These are phyloP conservation scores for Klebsormidium nitens DNA, from an alignment of 139 green algal species.

Conservation along the genomic window DNA sequence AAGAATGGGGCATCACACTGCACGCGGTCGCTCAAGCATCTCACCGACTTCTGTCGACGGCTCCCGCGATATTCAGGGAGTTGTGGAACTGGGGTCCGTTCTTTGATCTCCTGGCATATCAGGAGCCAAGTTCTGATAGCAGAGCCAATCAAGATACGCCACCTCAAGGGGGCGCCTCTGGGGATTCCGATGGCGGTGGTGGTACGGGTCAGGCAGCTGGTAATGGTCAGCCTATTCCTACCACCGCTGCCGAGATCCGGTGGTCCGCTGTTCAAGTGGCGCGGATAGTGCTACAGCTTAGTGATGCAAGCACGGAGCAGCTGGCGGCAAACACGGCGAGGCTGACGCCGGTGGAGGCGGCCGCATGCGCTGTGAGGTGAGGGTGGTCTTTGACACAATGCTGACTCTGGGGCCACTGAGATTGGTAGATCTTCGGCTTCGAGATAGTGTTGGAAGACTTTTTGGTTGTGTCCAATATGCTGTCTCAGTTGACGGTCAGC, in stretches of 20 bases:
- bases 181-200: too few species aligned
- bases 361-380: background rate
- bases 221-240: too few species aligned
- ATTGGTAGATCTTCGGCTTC: too few species aligned
- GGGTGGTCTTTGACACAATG: background rate
- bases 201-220: too few species aligned
- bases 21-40: conserved; percentile 6
- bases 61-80: background rate
- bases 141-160: too few species aligned
- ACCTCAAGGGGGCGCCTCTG: too few species aligned
- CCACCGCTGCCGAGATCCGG: background rate
- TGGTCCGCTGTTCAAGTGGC: background rate
- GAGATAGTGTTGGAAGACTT: too few species aligned
- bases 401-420: too few species aligned
- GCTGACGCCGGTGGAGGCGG: background rate
- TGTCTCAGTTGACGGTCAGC: too few species aligned
- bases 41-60: conserved; percentile 8
- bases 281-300: background rate
- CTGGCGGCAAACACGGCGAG: background rate
- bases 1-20: too few species aligned
- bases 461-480: too few species aligned
- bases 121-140: too few species aligned
- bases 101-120: background rate
- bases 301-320: background rate
- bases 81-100: conserved; percentile 32